Conservation (phyloP, 257 asterid species). For the Nicotiana tabacum region DNA sequence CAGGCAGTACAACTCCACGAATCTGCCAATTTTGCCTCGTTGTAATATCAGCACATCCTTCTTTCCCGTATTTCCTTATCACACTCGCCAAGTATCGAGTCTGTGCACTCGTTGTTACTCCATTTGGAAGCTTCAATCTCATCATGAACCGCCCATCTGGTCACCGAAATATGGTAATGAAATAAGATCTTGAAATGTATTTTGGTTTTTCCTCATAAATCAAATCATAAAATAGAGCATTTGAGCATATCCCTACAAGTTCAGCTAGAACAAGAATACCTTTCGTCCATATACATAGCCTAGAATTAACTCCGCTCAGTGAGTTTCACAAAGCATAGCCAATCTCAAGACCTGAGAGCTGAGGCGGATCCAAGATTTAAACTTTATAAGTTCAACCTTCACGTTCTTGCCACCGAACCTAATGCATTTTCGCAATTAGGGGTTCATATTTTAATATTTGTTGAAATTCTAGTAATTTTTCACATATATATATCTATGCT, state of each 20-base stretch:
- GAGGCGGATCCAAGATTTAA: no score
- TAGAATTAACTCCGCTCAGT: no score
- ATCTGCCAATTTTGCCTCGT: constrained; percentile 98
- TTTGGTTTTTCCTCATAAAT: not conserved
- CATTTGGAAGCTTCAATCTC: constrained; percentile 96
- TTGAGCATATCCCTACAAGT: not conserved
- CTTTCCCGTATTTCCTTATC: constrained; percentile 71
- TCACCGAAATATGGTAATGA: not conserved
- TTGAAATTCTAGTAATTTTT: no score
- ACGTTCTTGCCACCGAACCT: no score
- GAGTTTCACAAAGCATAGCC: no score
- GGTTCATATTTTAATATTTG: no score
- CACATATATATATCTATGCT: no score
- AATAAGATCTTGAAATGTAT: not conserved
- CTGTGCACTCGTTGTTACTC: constrained; percentile 84
- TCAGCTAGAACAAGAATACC: not conserved
- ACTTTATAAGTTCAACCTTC: no score
- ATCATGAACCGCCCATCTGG: constrained; percentile 96
- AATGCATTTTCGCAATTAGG: no score
- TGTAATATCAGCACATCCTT: constrained; percentile 89
- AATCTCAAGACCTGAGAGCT: no score
- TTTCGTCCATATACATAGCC: not conserved
- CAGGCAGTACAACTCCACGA: constrained; percentile 81
- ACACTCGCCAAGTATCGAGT: constrained; percentile 77
- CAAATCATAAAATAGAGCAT: not conserved